Conservation (phyloP, 2,329 filamentous ascomycete genomes). For the Ascochyta rabiei region DNA sequence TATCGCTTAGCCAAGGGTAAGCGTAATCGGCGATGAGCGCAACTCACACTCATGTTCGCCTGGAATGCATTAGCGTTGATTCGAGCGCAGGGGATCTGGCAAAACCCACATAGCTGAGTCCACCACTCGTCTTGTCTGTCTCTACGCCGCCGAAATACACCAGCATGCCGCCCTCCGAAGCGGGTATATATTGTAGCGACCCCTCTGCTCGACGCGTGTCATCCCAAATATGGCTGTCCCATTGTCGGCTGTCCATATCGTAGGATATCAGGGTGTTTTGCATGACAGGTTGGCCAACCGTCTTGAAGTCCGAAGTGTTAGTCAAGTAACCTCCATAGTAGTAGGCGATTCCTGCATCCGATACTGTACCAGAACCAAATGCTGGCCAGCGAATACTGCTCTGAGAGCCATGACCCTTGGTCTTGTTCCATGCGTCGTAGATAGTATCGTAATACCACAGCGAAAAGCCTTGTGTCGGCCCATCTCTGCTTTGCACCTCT, state of each 20-base stretch:
- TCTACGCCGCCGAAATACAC: slow-evolving; percentile 64
- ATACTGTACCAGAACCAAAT: slow-evolving; percentile 15
- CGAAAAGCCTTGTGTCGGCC: too few species aligned
- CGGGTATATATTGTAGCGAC: slow-evolving; percentile 62
- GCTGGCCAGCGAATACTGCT: slow-evolving; percentile 15
- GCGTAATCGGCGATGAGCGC: too few species aligned
- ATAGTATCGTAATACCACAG: slow-evolving; percentile 63
- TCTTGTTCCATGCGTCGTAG: slow-evolving; percentile 59
- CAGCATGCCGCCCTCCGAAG: slow-evolving; percentile 61
- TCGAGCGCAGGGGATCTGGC: background rate
- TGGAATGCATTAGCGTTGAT: slow-evolving; percentile 7
- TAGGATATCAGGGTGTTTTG: slow-evolving; percentile 60
- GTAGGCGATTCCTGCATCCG: slow-evolving; percentile 50
- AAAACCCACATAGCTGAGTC: slow-evolving; percentile 8
- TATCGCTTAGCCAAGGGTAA: background rate
- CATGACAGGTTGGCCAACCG: slow-evolving; percentile 35
- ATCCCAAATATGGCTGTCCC: slow-evolving; percentile 59
- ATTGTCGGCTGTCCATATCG: slow-evolving; percentile 57
- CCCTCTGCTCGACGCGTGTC: slow-evolving; percentile 60
- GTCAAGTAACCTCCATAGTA: slow-evolving; percentile 67
- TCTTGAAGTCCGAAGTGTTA: slow-evolving; percentile 51
- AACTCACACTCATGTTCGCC: slow-evolving; percentile 25
- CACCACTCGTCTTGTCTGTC: background rate
- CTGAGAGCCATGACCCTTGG: slow-evolving; percentile 19
- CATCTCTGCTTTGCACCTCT: slow-evolving; percentile 39